A percentile compares a stretch with the other conserved stretches of the same genome.
Evolutionary conservation across 495 filamentous ascomycete genomes (phyloP).

Genomic region (Lophiotrema nucula): DNA sequence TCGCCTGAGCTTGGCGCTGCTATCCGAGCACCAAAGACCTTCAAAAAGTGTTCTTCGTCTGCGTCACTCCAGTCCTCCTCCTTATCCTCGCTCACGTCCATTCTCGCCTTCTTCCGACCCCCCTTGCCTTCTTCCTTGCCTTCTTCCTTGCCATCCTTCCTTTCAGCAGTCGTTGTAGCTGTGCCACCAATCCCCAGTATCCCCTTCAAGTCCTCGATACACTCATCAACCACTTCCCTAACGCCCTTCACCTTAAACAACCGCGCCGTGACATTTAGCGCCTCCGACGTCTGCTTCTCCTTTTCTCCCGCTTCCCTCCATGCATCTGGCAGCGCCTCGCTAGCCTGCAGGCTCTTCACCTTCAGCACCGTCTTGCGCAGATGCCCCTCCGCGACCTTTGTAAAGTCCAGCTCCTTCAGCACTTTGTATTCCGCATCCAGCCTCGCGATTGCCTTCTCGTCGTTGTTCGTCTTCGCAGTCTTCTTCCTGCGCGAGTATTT

Average conservation of each 20-base stretch:
- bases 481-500: conserved; percentile 77
- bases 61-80: conserved; percentile 1
- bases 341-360: conserved; percentile 64
- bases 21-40: conserved; percentile 55
- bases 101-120: not conserved
- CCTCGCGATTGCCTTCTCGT: conserved; percentile 46
- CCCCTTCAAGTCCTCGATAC: conserved; percentile 61
- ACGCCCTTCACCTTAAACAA: conserved; percentile 76
- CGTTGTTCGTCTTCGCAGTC: conserved; percentile 54
- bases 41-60: conserved; percentile 40
- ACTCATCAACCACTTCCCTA: conserved; percentile 62
- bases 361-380: conserved; percentile 73
- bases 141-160: not conserved
- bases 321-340: conserved; percentile 48
- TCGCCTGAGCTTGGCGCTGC: conserved; percentile 52
- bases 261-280: conserved; percentile 74
- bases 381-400: conserved; percentile 63
- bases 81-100: not conserved
- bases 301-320: conserved; percentile 33
- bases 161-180: conserved; percentile 30
- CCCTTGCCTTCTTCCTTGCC: not conserved
- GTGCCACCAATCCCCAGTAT: conserved; percentile 58
- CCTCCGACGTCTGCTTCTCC: conserved; percentile 48
- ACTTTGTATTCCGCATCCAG: conserved; percentile 72
- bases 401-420: conserved; percentile 76